These are phyloP conservation scores for Starmera quercuum DNA, from an alignment of 805 yeast species.

Conservation along the genomic window DNA sequence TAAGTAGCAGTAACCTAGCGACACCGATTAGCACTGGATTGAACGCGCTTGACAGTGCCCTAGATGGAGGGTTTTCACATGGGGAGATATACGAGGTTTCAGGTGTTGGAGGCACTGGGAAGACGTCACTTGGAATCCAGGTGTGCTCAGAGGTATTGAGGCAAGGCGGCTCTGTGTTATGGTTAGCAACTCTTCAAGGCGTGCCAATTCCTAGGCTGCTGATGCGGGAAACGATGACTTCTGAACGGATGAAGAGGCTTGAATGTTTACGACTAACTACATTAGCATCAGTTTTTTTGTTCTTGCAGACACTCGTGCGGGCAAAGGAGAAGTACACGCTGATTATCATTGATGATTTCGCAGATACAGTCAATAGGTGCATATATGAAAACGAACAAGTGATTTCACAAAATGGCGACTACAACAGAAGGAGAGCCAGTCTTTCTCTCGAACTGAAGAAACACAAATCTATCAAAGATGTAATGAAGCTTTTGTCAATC, in stretches of 20 bases:
- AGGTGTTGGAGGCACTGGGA: background rate
- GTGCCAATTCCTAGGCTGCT: conserved; percentile 2
- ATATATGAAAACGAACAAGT: conserved; percentile 7
- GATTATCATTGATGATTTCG: conserved; percentile 17
- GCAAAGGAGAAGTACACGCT: conserved; percentile 5
- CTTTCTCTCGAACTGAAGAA: conserved; percentile 2
- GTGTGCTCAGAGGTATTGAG: background rate
- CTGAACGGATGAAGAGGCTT: conserved; percentile 1
- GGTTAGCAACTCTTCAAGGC: conserved; percentile 16
- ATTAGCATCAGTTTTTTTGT: conserved; percentile 7
- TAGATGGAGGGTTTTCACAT: background rate
- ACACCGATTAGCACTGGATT: background rate
- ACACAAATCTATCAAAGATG: conserved; percentile 5
- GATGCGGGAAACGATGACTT: background rate
- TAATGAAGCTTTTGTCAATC: conserved; percentile 11
- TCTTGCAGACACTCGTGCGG: conserved; percentile 5
- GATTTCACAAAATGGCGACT: background rate
- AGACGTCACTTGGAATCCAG: background rate
- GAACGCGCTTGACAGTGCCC: background rate
- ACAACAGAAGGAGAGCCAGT: conserved; percentile 2
- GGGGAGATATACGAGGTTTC: background rate
- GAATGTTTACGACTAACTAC: conserved; percentile 4
- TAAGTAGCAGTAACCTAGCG: background rate
- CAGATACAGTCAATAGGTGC: conserved; percentile 7
- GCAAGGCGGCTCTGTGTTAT: conserved; percentile 6